Evolutionary conservation across 192 early-diverging fungal species (phyloP).

Genomic region (Dissophora ornata): DNA sequence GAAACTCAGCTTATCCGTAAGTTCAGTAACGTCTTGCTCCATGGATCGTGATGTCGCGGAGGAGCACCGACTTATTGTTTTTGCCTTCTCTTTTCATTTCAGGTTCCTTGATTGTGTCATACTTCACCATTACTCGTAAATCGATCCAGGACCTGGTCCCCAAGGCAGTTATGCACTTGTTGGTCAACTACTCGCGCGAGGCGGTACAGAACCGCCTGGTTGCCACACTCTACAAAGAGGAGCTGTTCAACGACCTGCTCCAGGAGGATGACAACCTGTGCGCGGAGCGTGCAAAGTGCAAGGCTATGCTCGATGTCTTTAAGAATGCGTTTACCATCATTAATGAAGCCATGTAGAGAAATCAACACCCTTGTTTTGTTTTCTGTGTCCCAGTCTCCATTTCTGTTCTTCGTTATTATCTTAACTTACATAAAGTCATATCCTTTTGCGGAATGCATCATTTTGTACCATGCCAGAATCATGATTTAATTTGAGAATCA

Average conservation of each 20-base stretch:
- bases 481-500: not conserved
- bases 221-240: constrained; percentile 77
- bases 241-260: constrained; percentile 74
- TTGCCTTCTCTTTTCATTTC: constrained; percentile 9
- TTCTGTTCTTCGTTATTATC: not conserved
- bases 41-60: not conserved
- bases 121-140: constrained; percentile 84
- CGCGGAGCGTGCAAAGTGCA: constrained; percentile 79
- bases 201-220: constrained; percentile 82
- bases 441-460: not conserved
- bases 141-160: constrained; percentile 84
- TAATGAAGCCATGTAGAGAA: constrained; percentile 62
- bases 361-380: not conserved
- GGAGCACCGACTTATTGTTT: not conserved
- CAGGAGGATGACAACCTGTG: constrained; percentile 80
- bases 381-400: constrained; percentile 6
- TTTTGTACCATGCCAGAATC: not conserved
- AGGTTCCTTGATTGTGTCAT: constrained; percentile 79
- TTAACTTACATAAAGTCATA: constrained; percentile 21
- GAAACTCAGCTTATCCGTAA: constrained; percentile 83
- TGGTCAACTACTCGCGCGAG: constrained; percentile 81
- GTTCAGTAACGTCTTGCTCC: no score
- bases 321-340: constrained; percentile 80
- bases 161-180: constrained; percentile 85
- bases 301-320: constrained; percentile 81